Evolutionary conservation across 495 filamentous ascomycete species (phyloP).

Genomic region (Cercophora samala): DNA sequence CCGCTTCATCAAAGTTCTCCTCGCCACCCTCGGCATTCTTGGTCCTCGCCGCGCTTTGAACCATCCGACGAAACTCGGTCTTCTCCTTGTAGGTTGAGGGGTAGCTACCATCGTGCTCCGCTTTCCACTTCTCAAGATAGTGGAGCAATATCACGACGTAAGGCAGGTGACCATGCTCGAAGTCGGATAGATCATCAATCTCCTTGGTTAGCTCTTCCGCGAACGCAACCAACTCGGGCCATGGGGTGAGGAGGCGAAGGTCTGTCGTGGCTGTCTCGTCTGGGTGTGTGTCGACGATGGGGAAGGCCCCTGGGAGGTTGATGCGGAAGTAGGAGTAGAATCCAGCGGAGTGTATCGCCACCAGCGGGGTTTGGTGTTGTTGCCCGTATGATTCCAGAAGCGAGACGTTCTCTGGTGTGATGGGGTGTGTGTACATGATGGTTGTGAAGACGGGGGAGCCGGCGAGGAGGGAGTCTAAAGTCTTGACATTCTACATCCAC

Average conservation of each 20-base stretch:
- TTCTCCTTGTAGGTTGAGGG: conserved; percentile 84
- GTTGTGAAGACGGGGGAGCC: conserved; percentile 61
- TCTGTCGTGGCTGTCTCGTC: conserved; percentile 83
- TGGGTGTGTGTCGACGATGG: conserved; percentile 96
- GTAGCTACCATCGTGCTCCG: conserved; percentile 60
- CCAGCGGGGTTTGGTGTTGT: conserved; percentile 64
- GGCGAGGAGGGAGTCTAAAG: conserved; percentile 39
- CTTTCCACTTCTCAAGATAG: conserved; percentile 83
- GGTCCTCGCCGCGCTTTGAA: conserved; percentile 63
- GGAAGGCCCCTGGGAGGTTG: conserved; percentile 70
- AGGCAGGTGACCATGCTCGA: conserved; percentile 90
- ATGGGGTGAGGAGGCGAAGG: conserved; percentile 79
- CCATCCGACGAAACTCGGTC: conserved; percentile 68
- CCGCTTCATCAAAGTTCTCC: conserved; percentile 96
- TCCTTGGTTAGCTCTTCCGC: conserved; percentile 58
- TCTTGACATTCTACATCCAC: conserved; percentile 19
- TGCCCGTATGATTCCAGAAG: conserved; percentile 56
- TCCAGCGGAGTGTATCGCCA: conserved; percentile 81
- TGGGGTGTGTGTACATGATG: conserved; percentile 71
- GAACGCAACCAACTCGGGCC: conserved; percentile 73
- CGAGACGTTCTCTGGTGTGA: conserved; percentile 55
- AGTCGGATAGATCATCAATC: conserved; percentile 67
- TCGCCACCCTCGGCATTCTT: conserved; percentile 83
- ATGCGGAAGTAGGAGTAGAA: conserved; percentile 85
- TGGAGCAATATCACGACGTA: conserved; percentile 81